Evolutionary conservation across 1,284 basidiomycete genomes (phyloP), one percentile per base, ranked within the genome.

Genomic region (Cerioporus squamosus): DNA sequence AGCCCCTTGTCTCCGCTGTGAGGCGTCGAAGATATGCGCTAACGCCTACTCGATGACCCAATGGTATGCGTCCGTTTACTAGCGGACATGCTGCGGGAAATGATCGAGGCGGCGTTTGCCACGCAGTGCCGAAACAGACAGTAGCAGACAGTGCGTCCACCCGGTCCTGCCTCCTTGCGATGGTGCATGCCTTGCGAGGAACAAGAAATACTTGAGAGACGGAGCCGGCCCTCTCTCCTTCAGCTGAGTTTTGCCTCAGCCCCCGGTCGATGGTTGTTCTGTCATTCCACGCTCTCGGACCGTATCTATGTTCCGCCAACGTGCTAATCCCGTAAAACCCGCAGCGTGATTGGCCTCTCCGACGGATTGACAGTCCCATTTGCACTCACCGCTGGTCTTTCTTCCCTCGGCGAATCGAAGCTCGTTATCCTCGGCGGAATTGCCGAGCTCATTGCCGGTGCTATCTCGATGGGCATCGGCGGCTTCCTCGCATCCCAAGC

Each of bases 321-420:
- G 14, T 55, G 40, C 57, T 58, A 39, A 60, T 47, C 12, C 22
- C 44, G 46, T 44, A 50, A 54, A 48, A n/a, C 42, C 44, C 55
- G n/a, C 68, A 95, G 94, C 53, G 88, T 97, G 62, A 98, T 98
- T 66, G 97, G 97, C 45, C 86, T 98, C 10, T 94, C 92, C 0
- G 97, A 99, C 71, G 97, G 97, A n/a, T 78, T 98, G 46, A 97
- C 95, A 0, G 95, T 97, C 1, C 95, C 95, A 0, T 96, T 96
- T 71, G 94, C 94, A 2, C 79, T 97, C 33, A 88, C 94, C 1
- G 92, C 93, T 15, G 94, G 96, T 64, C 84, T 98, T 12, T 95
- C 95, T 1, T 94, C 92, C 2, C 84, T 98, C 18, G 95, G 96
- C 48, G 88, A 91, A 65, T 94, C 93, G 14, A 86, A 82, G 53